Conservation (phyloP, 2,329 filamentous ascomycete genomes). For the Apiospora marii region DNA sequence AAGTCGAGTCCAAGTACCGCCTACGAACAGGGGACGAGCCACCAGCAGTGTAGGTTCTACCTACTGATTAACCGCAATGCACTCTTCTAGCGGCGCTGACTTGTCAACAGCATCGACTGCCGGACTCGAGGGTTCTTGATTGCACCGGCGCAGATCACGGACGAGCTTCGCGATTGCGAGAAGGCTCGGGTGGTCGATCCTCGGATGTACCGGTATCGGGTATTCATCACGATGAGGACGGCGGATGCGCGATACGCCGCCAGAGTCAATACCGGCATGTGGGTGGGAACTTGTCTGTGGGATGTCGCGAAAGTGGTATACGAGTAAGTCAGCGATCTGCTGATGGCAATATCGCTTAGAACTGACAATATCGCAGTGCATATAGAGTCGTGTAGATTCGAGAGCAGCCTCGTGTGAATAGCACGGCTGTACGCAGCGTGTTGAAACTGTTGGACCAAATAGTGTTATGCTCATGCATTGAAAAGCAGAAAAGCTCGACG, state of each 20-base stretch:
- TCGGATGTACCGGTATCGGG: conserved; percentile 37
- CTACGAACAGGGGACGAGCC: conserved; percentile 38
- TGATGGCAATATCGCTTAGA: too few relatives aligned
- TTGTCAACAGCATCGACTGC: conserved; percentile 39
- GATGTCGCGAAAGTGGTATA: conserved; percentile 40
- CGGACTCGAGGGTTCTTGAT: conserved; percentile 32
- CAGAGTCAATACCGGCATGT: conserved; percentile 40
- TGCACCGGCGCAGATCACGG: conserved; percentile 35
- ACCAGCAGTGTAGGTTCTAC: conserved; percentile 37
- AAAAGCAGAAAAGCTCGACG: too few relatives aligned
- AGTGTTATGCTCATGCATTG: too few relatives aligned
- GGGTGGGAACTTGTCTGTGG: conserved; percentile 42
- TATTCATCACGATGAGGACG: conserved; percentile 41
- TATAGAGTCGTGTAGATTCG: too few relatives aligned
- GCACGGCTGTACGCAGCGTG: too few relatives aligned
- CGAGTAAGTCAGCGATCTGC: too few relatives aligned
- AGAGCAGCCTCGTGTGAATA: too few relatives aligned
- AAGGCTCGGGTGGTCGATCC: conserved; percentile 32
- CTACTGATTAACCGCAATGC: neutral
- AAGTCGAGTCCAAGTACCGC: conserved; percentile 38
- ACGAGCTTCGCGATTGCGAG: conserved; percentile 34
- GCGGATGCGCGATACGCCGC: conserved; percentile 40
- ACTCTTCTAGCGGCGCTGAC: neutral
- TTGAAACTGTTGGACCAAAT: too few relatives aligned
- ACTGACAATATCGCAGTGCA: too few relatives aligned